Base-by-base conservation (phyloP, 306 rosid species). In the Quercus wislizeni region DNA sequence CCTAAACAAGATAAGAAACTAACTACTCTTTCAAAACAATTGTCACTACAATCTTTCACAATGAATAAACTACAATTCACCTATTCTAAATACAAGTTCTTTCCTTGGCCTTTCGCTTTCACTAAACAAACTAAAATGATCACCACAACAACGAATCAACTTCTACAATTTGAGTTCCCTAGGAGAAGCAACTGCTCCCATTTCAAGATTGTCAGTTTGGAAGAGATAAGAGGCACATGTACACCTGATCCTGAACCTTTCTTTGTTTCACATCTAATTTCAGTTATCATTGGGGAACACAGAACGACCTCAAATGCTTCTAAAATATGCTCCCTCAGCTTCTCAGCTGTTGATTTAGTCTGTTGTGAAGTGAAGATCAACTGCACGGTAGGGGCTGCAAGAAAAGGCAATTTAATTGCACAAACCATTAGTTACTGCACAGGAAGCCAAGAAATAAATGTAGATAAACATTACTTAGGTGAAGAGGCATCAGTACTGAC, bases 331-430 rank as follows among this genome's bases (percentile, higher is more conserved):
- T 85, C 88, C 73, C 92, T 85, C 75, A 88, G 89, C 86, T 86
- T 90, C 89, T 96, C 98, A 4, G 98, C 94, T 5, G 91, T 91
- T 38, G 96, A 89, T 88, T 93, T 93, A 30, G 93, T 84, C 80
- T 73, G 82, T 74, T 89, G 93, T 61, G 99, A 90, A 78, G 86
- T 88, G 76, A 92, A 89, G 82, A 88, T 77, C 84, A 96, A 83
- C 89, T 91, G 97, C 84, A 81, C 99, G n/a, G 97, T 93, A 67
- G 98, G 94, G 83, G 99, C 98, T 96, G 91, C 78, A 88, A 55
- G 69, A 80, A 49, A 74, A 77, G 75, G 69, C 3, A 83, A 63
- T 62, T 61, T 43, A 30, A 52, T 76, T 38, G 54, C 2, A 73
- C 30, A 51, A 52, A 75, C 71, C 55, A 72, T 81, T 55, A 83